phyloP scores from a whole-genome alignment of 2,329 filamentous ascomycete genomes.

The Whalleya microplaca region DNA sequence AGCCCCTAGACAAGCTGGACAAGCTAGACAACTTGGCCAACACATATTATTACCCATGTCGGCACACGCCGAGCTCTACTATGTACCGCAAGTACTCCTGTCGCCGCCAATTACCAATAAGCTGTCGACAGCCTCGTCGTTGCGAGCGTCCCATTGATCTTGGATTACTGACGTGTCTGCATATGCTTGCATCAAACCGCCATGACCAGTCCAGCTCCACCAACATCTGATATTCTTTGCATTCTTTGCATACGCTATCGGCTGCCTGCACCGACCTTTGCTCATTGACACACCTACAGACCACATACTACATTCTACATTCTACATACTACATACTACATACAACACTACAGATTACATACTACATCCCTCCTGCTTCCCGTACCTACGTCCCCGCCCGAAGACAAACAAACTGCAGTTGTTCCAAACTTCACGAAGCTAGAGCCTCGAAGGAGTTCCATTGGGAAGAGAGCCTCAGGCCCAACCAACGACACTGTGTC shows the following conservation, averaged over 20 bases:
- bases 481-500: constrained; percentile 20
- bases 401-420: constrained; percentile 12
- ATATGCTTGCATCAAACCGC: constrained; percentile 23
- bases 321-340: background rate
- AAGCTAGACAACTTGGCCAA: too few relatives aligned
- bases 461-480: constrained; percentile 29
- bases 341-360: too few relatives aligned
- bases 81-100: background rate
- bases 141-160: constrained; percentile 4
- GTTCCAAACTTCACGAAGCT: constrained; percentile 7
- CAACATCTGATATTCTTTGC: constrained; percentile 24
- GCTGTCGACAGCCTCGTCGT: constrained; percentile 26
- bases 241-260: constrained; percentile 27
- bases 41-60: constrained; percentile 15
- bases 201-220: constrained; percentile 28
- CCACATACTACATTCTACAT: too few relatives aligned
- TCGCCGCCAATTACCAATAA: constrained; percentile 26
- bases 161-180: background rate
- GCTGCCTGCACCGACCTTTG: constrained; percentile 17
- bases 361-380: constrained; percentile 19
- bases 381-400: constrained; percentile 21
- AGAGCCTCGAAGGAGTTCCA: constrained; percentile 13
- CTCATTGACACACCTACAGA: background rate
- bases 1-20: background rate
- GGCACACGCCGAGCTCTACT: constrained; percentile 18